Conservation (phyloP, 169 alveolate genomes). For the Perkinsus marinus region DNA sequence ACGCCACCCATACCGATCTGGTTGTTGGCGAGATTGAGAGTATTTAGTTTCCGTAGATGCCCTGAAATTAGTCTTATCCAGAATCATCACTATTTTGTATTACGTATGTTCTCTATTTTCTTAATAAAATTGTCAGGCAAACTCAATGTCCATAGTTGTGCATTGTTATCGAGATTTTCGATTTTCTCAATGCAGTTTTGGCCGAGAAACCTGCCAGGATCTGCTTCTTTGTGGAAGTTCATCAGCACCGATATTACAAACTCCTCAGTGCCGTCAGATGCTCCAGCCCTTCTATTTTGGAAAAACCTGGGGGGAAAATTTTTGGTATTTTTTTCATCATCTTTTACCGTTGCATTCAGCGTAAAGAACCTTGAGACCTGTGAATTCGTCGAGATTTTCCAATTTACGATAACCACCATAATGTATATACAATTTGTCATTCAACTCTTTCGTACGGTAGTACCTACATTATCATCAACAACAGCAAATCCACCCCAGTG, state of each 20-base stretch:
- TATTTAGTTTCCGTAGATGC: conserved; percentile 20
- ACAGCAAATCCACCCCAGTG: too few relatives aligned
- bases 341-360: conserved; percentile 62
- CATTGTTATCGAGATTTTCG: conserved; percentile 44
- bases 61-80: not conserved
- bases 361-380: conserved; percentile 64
- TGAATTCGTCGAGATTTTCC: conserved; percentile 61
- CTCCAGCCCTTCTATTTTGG: conserved; percentile 62
- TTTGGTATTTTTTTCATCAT: conserved; percentile 9
- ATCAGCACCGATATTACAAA: conserved; percentile 21
- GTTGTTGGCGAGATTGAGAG: conserved; percentile 62
- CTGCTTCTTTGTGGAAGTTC: too few relatives aligned
- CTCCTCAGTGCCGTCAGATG: conserved; percentile 48
- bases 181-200: conserved; percentile 64
- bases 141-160: conserved; percentile 47
- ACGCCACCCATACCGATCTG: conserved; percentile 46
- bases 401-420: conserved; percentile 59
- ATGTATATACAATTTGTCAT: conserved; percentile 68
- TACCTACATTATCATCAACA: conserved; percentile 11
- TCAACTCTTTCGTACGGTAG: conserved; percentile 65
- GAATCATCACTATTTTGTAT: not conserved
- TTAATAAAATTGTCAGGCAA: conserved; percentile 59
- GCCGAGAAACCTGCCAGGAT: conserved; percentile 31
- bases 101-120: conserved; percentile 49
- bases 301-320: conserved; percentile 13